phyloP scores from a whole-genome alignment of 768 basidiomycete species.

The Sistotremastrum niveocremeum region DNA sequence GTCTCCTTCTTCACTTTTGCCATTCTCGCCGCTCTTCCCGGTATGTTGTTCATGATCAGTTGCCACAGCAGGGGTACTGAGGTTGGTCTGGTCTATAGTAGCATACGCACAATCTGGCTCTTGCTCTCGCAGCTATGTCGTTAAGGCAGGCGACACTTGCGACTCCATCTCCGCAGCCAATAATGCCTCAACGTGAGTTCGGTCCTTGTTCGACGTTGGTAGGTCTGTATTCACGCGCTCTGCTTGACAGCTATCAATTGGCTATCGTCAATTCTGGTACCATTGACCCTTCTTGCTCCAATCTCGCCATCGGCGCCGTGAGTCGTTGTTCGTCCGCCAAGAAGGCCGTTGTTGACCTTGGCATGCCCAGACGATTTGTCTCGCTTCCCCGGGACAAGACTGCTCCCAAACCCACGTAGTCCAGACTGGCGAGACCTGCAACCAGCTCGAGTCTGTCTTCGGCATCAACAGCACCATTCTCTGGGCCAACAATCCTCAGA shows the following conservation, averaged over 20 bases:
- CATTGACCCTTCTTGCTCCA: conserved; percentile 42
- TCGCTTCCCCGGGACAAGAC: conserved; percentile 46
- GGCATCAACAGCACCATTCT: conserved; percentile 42
- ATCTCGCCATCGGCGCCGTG: conserved; percentile 35
- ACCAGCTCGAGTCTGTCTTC: conserved; percentile 24
- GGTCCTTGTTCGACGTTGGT: conserved; percentile 10
- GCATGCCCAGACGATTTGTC: conserved; percentile 31
- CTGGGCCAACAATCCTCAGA: conserved; percentile 61
- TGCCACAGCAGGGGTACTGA: too few species aligned
- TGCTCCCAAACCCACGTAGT: conserved; percentile 52
- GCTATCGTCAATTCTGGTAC: conserved; percentile 39
- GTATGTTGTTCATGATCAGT: too few species aligned
- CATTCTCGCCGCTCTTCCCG: too few species aligned
- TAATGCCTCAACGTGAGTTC: conserved; percentile 47
- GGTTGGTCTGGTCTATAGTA: too few species aligned
- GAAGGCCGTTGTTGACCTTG: background rate
- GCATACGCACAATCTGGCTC: conserved; percentile 9
- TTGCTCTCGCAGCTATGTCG: conserved; percentile 51
- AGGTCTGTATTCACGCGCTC: background rate
- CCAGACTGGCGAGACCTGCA: conserved; percentile 41
- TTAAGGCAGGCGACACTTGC: conserved; percentile 46
- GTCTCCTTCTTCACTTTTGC: too few species aligned
- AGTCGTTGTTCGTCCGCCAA: background rate
- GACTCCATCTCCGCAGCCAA: conserved; percentile 50
- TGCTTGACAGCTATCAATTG: conserved; percentile 51